Conservation (phyloP, 1,139 yeast genomes). For the Pichia sp. region DNA sequence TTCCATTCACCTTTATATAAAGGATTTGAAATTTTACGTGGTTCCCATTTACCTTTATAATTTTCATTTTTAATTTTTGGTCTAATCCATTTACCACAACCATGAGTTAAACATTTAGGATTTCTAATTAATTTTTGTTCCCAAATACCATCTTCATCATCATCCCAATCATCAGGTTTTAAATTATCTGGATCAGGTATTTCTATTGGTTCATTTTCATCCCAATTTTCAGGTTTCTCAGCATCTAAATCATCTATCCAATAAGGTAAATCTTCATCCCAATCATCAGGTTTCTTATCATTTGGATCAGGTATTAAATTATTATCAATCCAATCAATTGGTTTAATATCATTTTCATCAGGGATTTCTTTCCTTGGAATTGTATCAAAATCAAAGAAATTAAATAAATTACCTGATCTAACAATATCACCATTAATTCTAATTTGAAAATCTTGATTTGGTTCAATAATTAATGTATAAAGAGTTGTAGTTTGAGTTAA, state of each 20-base stretch:
- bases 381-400: constrained; percentile 44
- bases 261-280: constrained; percentile 63
- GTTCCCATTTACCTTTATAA: constrained; percentile 73
- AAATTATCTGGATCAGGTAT: constrained; percentile 60
- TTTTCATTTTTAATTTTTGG: constrained; percentile 61
- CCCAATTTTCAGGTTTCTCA: constrained; percentile 71
- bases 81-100: constrained; percentile 73
- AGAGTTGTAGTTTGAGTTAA: constrained; percentile 51
- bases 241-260: constrained; percentile 61
- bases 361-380: constrained; percentile 55
- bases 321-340: constrained; percentile 75
- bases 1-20: constrained; percentile 72
- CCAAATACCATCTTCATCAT: constrained; percentile 84
- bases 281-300: constrained; percentile 65
- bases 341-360: constrained; percentile 60
- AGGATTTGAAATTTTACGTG: constrained; percentile 64
- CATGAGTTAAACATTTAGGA: constrained; percentile 56
- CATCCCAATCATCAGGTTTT: constrained; percentile 77
- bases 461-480: constrained; percentile 67
- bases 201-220: constrained; percentile 49
- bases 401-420: constrained; percentile 59
- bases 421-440: constrained; percentile 74
- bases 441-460: constrained; percentile 64
- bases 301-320: constrained; percentile 60
- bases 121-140: constrained; percentile 59